Conservation (phyloP, 106 monocot species). For the Gastrodia elata region DNA sequence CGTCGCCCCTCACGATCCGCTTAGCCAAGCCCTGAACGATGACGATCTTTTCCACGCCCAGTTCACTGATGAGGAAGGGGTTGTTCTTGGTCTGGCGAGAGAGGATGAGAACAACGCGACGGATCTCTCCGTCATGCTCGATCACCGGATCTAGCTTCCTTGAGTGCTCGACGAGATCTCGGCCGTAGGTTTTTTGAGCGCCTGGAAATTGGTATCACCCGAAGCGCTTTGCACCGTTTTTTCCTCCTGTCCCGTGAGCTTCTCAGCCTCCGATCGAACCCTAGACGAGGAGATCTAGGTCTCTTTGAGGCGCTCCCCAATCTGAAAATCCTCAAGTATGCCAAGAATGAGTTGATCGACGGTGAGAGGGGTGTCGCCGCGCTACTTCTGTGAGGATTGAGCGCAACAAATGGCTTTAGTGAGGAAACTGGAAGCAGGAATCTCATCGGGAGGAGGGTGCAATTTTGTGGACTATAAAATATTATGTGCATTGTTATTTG, state of each 20-base stretch:
- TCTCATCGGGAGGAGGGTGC: slow-evolving; percentile 39
- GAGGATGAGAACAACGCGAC: slow-evolving; percentile 37
- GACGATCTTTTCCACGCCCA: slow-evolving; percentile 69
- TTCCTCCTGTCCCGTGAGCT: slow-evolving; percentile 42
- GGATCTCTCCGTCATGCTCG: slow-evolving; percentile 58
- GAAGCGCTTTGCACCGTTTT: slow-evolving; percentile 45
- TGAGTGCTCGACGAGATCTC: slow-evolving; percentile 55
- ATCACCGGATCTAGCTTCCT: slow-evolving; percentile 57
- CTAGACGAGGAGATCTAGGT: slow-evolving; percentile 19
- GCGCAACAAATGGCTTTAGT: slow-evolving; percentile 42
- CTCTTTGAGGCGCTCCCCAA: slow-evolving; percentile 43
- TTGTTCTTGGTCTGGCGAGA: slow-evolving; percentile 64
- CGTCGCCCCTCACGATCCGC: slow-evolving; percentile 52
- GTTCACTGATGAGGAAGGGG: slow-evolving; percentile 67
- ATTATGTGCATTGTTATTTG: too few relatives aligned
- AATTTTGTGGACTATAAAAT: too few relatives aligned
- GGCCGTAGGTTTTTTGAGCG: slow-evolving; percentile 51
- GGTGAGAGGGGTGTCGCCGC: slow-evolving; percentile 48
- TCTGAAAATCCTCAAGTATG: slow-evolving; percentile 41
- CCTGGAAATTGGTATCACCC: slow-evolving; percentile 54
- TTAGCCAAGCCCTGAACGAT: slow-evolving; percentile 68
- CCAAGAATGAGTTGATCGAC: slow-evolving; percentile 53
- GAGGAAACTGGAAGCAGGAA: slow-evolving; percentile 40
- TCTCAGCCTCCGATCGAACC: slow-evolving; percentile 36
- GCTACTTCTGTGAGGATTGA: slow-evolving; percentile 39